A percentile compares a stretch with the other conserved stretches of the same genome.
Conservation (phyloP, 2,329 filamentous ascomycete genomes). For the Penicillium decumbens region DNA sequence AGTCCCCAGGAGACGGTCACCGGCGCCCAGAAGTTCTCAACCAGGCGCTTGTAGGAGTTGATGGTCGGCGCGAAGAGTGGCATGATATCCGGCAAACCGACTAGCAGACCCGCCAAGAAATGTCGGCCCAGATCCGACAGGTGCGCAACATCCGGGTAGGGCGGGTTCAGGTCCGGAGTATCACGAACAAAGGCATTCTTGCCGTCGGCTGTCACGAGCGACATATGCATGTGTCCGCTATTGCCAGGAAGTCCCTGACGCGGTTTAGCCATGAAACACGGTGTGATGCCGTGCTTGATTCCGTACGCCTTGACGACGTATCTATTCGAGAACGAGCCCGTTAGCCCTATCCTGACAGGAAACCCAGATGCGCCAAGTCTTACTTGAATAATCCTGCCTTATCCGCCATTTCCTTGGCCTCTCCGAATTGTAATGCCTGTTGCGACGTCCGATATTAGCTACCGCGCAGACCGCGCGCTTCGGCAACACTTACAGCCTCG, state of each 20-base stretch:
- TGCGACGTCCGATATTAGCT: background rate
- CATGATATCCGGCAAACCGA: slow-evolving; percentile 92
- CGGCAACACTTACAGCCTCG: slow-evolving; percentile 62
- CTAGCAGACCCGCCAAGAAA: slow-evolving; percentile 85
- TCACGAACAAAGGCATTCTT: slow-evolving; percentile 80
- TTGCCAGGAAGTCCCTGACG: slow-evolving; percentile 87
- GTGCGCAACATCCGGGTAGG: slow-evolving; percentile 69
- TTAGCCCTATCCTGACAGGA: slow-evolving; percentile 7
- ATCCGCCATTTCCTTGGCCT: slow-evolving; percentile 86
- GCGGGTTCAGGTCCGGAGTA: slow-evolving; percentile 63
- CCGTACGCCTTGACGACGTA: slow-evolving; percentile 86
- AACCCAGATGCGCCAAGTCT: slow-evolving; percentile 12
- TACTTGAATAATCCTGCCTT: slow-evolving; percentile 86
- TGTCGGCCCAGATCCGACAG: slow-evolving; percentile 86
- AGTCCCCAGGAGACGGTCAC: slow-evolving; percentile 97
- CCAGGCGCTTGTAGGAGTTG: slow-evolving; percentile 96
- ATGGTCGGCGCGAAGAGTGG: slow-evolving; percentile 88
- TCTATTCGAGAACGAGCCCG: slow-evolving; percentile 32
- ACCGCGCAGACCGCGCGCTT: background rate
- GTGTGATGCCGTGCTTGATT: slow-evolving; percentile 82
- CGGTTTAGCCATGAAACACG: slow-evolving; percentile 98
- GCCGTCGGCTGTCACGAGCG: slow-evolving; percentile 71
- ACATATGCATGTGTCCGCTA: slow-evolving; percentile 93
- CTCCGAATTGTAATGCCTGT: slow-evolving; percentile 76
- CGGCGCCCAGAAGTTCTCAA: slow-evolving; percentile 98